Percentiles rank a stretch among this genome's conserved stretches.
Evolutionary conservation across 768 basidiomycete species (phyloP).

Genomic region (Polyporus arcularius): DNA sequence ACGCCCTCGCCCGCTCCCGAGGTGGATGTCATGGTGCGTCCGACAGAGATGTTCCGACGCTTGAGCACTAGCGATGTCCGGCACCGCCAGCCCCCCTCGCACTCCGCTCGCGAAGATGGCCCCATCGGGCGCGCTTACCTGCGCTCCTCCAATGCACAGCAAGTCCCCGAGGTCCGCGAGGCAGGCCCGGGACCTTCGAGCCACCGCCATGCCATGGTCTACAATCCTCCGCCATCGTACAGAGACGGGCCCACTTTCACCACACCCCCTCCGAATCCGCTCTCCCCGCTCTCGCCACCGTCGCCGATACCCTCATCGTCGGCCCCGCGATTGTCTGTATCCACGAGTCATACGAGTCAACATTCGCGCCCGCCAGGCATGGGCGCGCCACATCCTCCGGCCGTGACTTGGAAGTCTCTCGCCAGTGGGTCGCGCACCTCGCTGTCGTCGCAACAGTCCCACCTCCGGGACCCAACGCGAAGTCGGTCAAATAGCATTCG

Average conservation of each 20-base stretch:
- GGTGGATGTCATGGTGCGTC: slow-evolving; percentile 5
- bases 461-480: slow-evolving; percentile 11
- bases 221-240: not conserved
- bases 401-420: slow-evolving; percentile 20
- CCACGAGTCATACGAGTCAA: not conserved
- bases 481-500: slow-evolving; percentile 16
- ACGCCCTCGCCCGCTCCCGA: not conserved
- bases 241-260: not conserved
- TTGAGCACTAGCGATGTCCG: slow-evolving; percentile 23
- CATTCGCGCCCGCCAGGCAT: slow-evolving; percentile 2
- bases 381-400: slow-evolving; percentile 22
- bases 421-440: slow-evolving; percentile 11
- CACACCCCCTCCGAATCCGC: slow-evolving; percentile 11
- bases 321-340: not conserved
- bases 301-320: not conserved
- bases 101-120: not conserved
- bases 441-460: not conserved
- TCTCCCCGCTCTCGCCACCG: slow-evolving; percentile 1
- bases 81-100: slow-evolving; percentile 13
- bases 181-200: not conserved
- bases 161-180: not conserved
- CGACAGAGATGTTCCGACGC: slow-evolving; percentile 15
- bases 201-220: slow-evolving; percentile 1
- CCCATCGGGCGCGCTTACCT: slow-evolving; percentile 1
- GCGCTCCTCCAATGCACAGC: not conserved